Evolutionary conservation across 192 early-diverging fungal genomes (phyloP), one percentile per base, ranked within the genome.

Genomic region (Linnemannia exigua): DNA sequence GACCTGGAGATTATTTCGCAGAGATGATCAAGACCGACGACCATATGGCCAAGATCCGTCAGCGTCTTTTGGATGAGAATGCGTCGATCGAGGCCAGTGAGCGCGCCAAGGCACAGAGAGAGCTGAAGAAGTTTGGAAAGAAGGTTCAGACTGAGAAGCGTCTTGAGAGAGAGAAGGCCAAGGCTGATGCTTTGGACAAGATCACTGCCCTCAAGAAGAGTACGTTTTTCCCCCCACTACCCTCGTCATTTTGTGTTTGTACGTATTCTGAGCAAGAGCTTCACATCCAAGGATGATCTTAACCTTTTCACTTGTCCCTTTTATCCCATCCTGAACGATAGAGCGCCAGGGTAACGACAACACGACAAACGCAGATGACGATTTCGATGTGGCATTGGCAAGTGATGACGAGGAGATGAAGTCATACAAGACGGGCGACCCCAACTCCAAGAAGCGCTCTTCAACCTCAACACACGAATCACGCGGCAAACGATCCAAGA

Each of bases 11-110:
- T 82, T 98, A 96, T 84, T 99, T 95, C 90, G 98, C 98, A 46
- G 98, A 99, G 89, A 99, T 99, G 98, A 92, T 99, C 82, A 99
- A 99, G 92, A 93, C 93, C 1, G 98, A 99, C 80, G 94, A 95
- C 74, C 97, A 98, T 76, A 99, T 99, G 98, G 91, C 91, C 68
- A 94, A 91, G 87, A 93, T 99, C 61, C 93, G 96, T 82, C 94
- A 98, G 87, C 90, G 90, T 77, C 91, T 99, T 77, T 88, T 98
- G 75, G 94, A 98, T 77, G 96, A 99, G 84, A 89, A 91, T 51
- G 93, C 95, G 75, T 84, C 88, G 37, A 94, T 98, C 74, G 92
- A 96, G 87, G 94, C 93, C 33, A 89, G 95, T 46, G 97, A 98
- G 79, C 92, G 96, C 37, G 96, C 96, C 48, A 93, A 94, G 70